Evolutionary conservation across 805 yeast species (phyloP), one percentile per base, ranked within the genome.

Genomic region (Lipomyces orientalis): DNA sequence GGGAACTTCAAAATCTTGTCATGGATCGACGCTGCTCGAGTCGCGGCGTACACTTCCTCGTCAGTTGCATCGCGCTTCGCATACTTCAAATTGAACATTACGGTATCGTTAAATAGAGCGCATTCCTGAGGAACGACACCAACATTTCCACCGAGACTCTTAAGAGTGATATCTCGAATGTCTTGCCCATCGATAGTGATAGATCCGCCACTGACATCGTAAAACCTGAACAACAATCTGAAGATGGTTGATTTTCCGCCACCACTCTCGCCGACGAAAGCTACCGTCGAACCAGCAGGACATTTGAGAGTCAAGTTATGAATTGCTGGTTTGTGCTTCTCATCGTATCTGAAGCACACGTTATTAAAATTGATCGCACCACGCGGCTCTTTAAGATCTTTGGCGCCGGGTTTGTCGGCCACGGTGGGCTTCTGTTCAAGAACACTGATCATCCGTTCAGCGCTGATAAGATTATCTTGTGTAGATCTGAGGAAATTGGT

Each of bases 81-180:
- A 76, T 93, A 94, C 0, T 86, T 81, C 46, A 93, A 87, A 75
- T 93, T 93, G 56, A 92, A 97, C 64, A 88, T 82, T 31, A 93
- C 85, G 0, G 97, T 85, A 0, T 97, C 98, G 66, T 93, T 88
- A 77, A 93, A 91, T 54, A 93, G 80, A 71, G 90, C 84, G 1
- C 98, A 97, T 73, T 94, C 98, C 77, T 93, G 98, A 69, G 90
- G 93, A 4, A 93, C 98, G 34, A 91, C 88, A 19, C 98, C 98
- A 25, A 91, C 82, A 65, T 87, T 84, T 35, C 87, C 79, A 62
- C 97, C 84, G 76, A 88, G 87, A 64, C 87, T 84, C 74, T 91
- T 87, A 61, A 93, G 82, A 73, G 90, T 90, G 74, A 90, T 83
- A 31, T 86, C 85, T 51, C 81, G 81, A 66, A 93, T 83, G 68